Conservation (phyloP, 306 rosid species). For the Dalbergia cultrata region DNA sequence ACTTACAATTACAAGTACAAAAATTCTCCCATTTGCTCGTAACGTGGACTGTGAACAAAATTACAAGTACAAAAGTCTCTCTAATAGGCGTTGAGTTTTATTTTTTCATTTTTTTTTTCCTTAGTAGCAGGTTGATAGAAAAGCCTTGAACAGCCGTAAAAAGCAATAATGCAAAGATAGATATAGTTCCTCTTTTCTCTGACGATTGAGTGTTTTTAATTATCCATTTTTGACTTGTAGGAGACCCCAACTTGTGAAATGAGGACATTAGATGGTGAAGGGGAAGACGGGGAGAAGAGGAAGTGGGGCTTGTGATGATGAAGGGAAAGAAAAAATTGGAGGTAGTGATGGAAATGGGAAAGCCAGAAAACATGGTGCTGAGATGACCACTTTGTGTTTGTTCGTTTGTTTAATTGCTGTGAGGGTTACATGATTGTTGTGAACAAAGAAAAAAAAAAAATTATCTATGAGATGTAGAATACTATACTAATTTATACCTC, state of each 20-base stretch:
- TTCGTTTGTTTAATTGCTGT: slow-evolving; percentile 33
- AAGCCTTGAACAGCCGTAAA: slow-evolving; percentile 49
- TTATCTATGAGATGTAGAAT: too few relatives aligned
- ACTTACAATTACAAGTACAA: too few relatives aligned
- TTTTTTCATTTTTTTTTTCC: background rate
- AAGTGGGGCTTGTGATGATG: slow-evolving; percentile 69
- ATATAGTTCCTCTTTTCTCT: slow-evolving; percentile 42
- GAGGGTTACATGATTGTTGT: slow-evolving; percentile 37
- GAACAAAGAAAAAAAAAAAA: too few relatives aligned
- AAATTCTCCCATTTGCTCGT: background rate
- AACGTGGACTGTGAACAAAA: slow-evolving; percentile 36
- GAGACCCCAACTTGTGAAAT: slow-evolving; percentile 54
- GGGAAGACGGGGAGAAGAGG: background rate
- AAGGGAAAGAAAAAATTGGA: slow-evolving; percentile 51
- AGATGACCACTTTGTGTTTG: slow-evolving; percentile 43
- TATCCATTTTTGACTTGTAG: slow-evolving; percentile 64
- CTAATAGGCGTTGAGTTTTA: background rate
- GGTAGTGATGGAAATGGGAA: slow-evolving; percentile 44
- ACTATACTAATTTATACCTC: too few relatives aligned
- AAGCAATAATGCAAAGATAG: slow-evolving; percentile 60
- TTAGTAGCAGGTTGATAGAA: slow-evolving; percentile 43
- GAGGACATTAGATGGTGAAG: slow-evolving; percentile 58
- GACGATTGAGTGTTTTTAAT: slow-evolving; percentile 50
- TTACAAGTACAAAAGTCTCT: background rate
- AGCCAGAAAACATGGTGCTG: slow-evolving; percentile 64